Evolutionary conservation across 805 yeast species (phyloP), one percentile per base, ranked within the genome.

Genomic region (Saturnispora bothae): DNA sequence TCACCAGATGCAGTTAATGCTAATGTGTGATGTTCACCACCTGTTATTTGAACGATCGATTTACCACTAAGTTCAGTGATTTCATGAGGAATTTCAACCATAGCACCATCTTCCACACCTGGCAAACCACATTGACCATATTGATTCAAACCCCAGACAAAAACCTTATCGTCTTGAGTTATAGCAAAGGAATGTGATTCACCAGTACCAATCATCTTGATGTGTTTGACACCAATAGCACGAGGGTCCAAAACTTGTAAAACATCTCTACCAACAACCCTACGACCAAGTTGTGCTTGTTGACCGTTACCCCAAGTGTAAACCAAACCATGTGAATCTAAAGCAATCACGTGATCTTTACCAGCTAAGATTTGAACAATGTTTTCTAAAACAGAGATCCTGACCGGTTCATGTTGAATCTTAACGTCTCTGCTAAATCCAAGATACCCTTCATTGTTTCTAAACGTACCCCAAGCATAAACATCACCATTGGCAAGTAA

Each of bases 221-320:
- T 73, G 48, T 83, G 76, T 49, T 75, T 79, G 43, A 92, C 68
- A 0, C 95, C 94, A 53, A 88, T 78, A 43, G 81, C 80, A 50
- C 86, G 76, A 33, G 94, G 94, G 43, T 78, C 88, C 38, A 83
- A 65, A 2, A 85, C 74, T 43, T 76, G 71, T 51, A 69, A 70
- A 60, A 82, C 71, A 48, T 78, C 84, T 61, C 83, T 83, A 61
- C 76, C 96, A 60, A 78, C 54, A 18, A 88, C 76, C 51, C 78
- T 78, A 53, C 95, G 73, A 17, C 97, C 99, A 47, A 92, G 68
- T 63, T 92, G 97, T 60, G 68, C 76, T 53, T 84, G 94, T 51
- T 88, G 94, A 19, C 96, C 96, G 56, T 84, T 83, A 48, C 99
- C 99, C 98, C 98, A 92, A 0, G 97, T 88, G 53, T 72, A 85